Evolutionary conservation across 2,329 filamentous ascomycete species (phyloP).

Genomic region (Aspergillus aculeatinus): DNA sequence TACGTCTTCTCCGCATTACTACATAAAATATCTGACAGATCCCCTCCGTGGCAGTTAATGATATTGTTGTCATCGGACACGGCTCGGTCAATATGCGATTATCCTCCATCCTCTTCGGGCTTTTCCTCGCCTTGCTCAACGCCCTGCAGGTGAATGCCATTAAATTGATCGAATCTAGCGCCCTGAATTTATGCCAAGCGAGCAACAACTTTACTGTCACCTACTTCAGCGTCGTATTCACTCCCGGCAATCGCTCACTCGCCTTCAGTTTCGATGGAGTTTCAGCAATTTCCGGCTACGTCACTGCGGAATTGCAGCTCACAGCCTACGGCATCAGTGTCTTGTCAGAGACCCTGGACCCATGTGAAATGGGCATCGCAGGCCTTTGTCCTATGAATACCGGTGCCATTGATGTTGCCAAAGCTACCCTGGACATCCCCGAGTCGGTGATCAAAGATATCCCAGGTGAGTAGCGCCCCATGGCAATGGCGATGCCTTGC

Average conservation of each 20-base stretch:
- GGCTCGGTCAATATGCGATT: constrained; percentile 33
- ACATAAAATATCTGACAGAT: constrained; percentile 12
- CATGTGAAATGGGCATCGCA: constrained; percentile 66
- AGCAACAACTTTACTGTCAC: constrained; percentile 83
- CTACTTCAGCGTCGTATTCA: constrained; percentile 74
- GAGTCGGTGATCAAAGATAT: constrained; percentile 61
- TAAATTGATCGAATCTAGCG: constrained; percentile 74
- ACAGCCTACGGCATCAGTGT: constrained; percentile 80
- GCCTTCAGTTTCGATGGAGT: constrained; percentile 74
- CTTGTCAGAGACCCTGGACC: constrained; percentile 67
- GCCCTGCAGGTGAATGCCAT: constrained; percentile 58
- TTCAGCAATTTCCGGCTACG: constrained; percentile 59
- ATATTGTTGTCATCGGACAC: constrained; percentile 1
- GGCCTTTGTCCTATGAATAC: constrained; percentile 90
- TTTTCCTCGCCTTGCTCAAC: constrained; percentile 43
- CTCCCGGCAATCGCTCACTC: constrained; percentile 65
- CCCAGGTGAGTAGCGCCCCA: constrained; percentile 54
- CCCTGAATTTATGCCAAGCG: constrained; percentile 77
- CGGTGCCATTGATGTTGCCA: constrained; percentile 70
- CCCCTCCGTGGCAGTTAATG: constrained; percentile 8
- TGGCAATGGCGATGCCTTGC: background rate
- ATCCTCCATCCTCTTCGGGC: constrained; percentile 33
- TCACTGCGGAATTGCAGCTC: constrained; percentile 60
- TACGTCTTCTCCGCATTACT: constrained; percentile 2
- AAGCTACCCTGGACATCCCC: constrained; percentile 66